Evolutionary conservation across 257 asterid genomes (phyloP).

Genomic region (Paraleonurus japonicus): DNA sequence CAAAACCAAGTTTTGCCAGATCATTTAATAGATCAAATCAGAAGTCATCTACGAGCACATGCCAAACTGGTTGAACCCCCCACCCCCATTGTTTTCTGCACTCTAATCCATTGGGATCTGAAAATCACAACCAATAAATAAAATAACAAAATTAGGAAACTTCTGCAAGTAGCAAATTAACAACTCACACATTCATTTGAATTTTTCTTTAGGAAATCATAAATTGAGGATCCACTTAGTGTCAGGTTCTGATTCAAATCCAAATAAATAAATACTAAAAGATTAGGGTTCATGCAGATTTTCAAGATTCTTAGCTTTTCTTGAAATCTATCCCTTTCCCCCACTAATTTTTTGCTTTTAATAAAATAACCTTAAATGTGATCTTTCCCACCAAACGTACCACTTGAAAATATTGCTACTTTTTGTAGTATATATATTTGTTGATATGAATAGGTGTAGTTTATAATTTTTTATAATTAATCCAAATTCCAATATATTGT

Average conservation of each 20-base stretch:
- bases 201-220: neutral
- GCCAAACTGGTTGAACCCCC: conserved; percentile 19
- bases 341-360: neutral
- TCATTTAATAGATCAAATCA: conserved; percentile 27
- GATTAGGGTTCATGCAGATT: conserved; percentile 26
- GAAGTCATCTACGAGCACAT: conserved; percentile 38
- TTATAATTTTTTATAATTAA: neutral
- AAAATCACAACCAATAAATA: conserved; percentile 8
- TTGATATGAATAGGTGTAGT: conserved; percentile 2
- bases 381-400: conserved; percentile 29
- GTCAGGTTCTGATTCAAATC: conserved; percentile 27
- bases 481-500: too few species aligned
- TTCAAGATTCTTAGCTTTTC: conserved; percentile 24
- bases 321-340: neutral
- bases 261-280: neutral
- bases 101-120: conserved; percentile 46
- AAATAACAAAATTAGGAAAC: neutral
- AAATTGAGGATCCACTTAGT: conserved; percentile 26
- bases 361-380: conserved; percentile 1
- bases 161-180: neutral
- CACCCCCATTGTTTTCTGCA: conserved; percentile 28
- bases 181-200: conserved; percentile 27
- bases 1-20: conserved; percentile 30
- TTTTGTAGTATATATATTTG: neutral
- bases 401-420: neutral